phyloP scores from a whole-genome alignment of 257 asterid species.

The Solanum etuberosum region DNA sequence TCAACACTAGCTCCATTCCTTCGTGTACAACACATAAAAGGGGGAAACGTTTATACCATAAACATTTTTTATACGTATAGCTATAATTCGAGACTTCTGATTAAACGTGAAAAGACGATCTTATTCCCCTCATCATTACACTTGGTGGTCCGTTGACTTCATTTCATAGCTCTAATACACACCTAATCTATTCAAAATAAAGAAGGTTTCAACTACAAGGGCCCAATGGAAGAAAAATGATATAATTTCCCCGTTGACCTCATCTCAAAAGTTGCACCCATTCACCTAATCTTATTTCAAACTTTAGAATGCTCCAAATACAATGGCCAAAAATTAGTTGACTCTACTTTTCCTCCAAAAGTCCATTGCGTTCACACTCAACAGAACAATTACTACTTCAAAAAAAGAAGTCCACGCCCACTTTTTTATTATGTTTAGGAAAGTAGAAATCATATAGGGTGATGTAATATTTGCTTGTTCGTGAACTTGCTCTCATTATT shows the following conservation, averaged over 20 bases:
- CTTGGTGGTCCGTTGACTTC: neutral
- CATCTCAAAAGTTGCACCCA: neutral
- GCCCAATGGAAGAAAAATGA: neutral
- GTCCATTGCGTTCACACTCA: neutral
- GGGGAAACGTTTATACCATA: accelerated
- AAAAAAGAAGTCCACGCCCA: neutral
- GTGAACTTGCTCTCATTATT: neutral
- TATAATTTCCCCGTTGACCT: neutral
- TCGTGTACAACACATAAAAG: neutral
- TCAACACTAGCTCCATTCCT: neutral
- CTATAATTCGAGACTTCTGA: neutral
- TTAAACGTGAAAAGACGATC: accelerated
- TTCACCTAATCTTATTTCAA: neutral
- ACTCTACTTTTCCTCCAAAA: neutral
- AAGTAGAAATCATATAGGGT: neutral
- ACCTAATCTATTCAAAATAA: neutral
- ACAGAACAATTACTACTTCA: neutral
- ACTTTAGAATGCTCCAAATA: neutral
- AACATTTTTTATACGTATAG: neutral
- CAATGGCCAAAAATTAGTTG: neutral
- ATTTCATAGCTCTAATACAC: neutral
- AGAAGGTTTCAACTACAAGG: neutral
- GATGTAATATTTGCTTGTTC: neutral
- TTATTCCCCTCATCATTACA: neutral
- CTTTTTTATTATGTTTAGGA: neutral